phyloP scores from a whole-genome alignment of 139 green algal species.

The Tetratostichococcus sp. region DNA sequence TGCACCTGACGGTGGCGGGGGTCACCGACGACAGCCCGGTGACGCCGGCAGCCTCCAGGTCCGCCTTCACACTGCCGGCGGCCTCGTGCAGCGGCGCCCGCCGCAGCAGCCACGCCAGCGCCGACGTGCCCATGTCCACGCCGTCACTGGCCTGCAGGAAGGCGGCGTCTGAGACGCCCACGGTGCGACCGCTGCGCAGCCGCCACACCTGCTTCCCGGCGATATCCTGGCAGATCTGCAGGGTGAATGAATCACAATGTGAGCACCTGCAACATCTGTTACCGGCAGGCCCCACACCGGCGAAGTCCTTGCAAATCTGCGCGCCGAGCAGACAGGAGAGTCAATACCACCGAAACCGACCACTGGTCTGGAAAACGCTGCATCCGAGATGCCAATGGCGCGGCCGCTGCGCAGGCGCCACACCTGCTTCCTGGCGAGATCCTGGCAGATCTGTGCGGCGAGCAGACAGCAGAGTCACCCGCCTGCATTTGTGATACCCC shows the following conservation, averaged over 20 bases:
- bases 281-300: too few relatives aligned
- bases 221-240: conserved; percentile 48
- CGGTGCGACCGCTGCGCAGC: conserved; percentile 42
- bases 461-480: too few relatives aligned
- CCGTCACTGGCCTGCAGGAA: conserved; percentile 45
- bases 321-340: too few relatives aligned
- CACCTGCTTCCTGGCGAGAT: conserved; percentile 27
- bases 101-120: conserved; percentile 41
- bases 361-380: too few relatives aligned
- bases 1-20: background rate
- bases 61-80: conserved; percentile 38
- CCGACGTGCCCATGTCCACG: conserved; percentile 27
- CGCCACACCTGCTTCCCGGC: conserved; percentile 45
- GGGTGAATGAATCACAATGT: background rate
- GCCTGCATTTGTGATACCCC: conserved; percentile 42
- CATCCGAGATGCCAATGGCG: conserved; percentile 42
- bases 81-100: conserved; percentile 52
- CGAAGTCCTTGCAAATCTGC: too few relatives aligned
- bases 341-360: too few relatives aligned
- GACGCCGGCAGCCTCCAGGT: conserved; percentile 49
- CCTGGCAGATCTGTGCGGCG: conserved; percentile 62
- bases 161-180: conserved; percentile 43
- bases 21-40: conserved; percentile 7
- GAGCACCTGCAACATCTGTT: too few relatives aligned
- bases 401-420: conserved; percentile 52